Base-by-base conservation (phyloP, 495 filamentous ascomycete genomes). In the Articulospora tetracladia region DNA sequence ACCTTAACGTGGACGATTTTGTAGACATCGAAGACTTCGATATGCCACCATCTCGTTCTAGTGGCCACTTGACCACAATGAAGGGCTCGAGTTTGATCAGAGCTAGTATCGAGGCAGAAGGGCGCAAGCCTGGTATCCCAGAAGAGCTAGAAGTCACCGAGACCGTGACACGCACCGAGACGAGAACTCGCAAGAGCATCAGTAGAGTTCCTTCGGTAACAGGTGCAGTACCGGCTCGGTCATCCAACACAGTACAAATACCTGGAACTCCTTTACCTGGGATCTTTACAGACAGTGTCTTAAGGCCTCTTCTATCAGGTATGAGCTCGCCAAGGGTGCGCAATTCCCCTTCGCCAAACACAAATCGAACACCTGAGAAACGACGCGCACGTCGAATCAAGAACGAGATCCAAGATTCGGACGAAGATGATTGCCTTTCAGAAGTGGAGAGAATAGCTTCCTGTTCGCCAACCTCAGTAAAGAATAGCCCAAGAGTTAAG, bases 391-490 rank as follows among this genome's bases (percentile, higher is more conserved):
- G 6, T 8, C 26, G n/a, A 6, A 32, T 41, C 19, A 24, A 60
- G 30, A 53, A 24, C 11, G 58, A 74, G 25, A 75, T 81, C 24
- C 62, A 69, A 61, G 80, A 83, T 60, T 83, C 80, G 1, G 80
- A 82, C 53, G 80, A 83, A 25, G 79, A 70, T 2, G 69, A 67
- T 27, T 28, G 53, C 15, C 48, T 68, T 23, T 58, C 48, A 25
- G 59, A 61, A 17, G 39, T 61, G 17, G 60, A 61, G 22, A 63
- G 49, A 24, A 39, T 12, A 17, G 22, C 51, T 13, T 57, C 22
- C 2, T 57, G 23, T 41, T 58, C 57, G 4, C 62, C 56, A n/a
- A 10, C 28, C 0, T 22, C 48, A 19, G 24, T 60, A 13, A 68
- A 61, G 50, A 53, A 44, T 17, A 64, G 30, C 46, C 58, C 60